Base-by-base conservation (phyloP, 2,329 filamentous ascomycete species). In the Pseudogymnoascus sp. region DNA sequence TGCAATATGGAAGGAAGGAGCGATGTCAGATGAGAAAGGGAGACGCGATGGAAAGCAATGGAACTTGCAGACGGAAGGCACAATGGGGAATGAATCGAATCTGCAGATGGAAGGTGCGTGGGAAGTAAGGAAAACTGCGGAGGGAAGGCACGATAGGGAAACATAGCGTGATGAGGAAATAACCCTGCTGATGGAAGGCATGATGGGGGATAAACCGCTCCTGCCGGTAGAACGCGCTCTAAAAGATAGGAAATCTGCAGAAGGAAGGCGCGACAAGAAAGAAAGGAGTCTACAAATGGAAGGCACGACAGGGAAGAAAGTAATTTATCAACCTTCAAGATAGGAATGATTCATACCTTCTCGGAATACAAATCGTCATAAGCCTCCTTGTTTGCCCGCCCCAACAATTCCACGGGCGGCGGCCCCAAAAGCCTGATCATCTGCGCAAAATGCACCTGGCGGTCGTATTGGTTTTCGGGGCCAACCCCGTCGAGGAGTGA, bases 391-490 rank as follows among this genome's bases (percentile, higher is more conserved):
- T 50, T 50, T 2, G 21, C 73, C 36, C 73, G 71, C 66, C 71
- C 64, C 63, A 78, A 63, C 8, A 78, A 50, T 63, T 74, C 71
- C 63, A 66, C 70, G 47, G 74, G 75, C 4, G 76, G 76, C 36
- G 71, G 72, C 13, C 76, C 77, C 1, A 79, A 67, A 64, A 79
- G 69, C 17, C 72, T 74, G 62, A 78, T 76, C 71, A 79, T 79
- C 65, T 79, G 71, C 5, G 77, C 76, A 9, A 80, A 65, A 64
- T 79, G 75, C 60, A 69, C 44, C 70, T 73, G 75, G 40, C 74
- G 69, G 68, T 72, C 69, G 57, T 78, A 78, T 4, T 64, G 23
- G 10, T 63, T 44, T 9, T 65, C 57, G 1, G 26, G 38, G 50
- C 64, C n/a, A 13, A 62, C 57, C 2, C 60, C 11, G 9, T n/a